Evolutionary conservation across 495 filamentous ascomycete genomes (phyloP).

Genomic region (Tuber magnatum): DNA sequence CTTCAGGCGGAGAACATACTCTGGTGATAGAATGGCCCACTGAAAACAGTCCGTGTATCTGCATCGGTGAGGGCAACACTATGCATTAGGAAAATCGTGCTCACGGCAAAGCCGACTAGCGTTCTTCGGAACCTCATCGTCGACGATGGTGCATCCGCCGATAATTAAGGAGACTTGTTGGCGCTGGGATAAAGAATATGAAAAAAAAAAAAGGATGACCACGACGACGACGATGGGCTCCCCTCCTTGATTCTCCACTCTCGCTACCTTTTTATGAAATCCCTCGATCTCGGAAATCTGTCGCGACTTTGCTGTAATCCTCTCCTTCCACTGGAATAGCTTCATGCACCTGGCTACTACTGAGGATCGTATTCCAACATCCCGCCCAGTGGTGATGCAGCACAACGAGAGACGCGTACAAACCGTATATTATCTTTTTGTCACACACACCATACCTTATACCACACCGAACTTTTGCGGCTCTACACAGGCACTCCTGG

Average conservation of each 20-base stretch:
- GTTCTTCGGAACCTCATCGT: constrained; percentile 17
- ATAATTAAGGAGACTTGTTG: neutral
- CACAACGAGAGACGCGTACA: neutral
- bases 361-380: neutral
- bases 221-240: neutral
- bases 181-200: neutral
- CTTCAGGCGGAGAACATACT: constrained; percentile 6
- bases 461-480: neutral
- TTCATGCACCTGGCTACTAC: neutral
- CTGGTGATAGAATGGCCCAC: constrained; percentile 25
- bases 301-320: neutral
- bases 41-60: constrained; percentile 11
- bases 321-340: neutral
- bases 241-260: neutral
- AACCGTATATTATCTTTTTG: neutral
- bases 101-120: constrained; percentile 2
- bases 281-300: neutral
- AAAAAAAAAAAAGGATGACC: neutral
- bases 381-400: neutral
- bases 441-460: constrained; percentile 2
- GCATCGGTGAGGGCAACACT: constrained; percentile 9
- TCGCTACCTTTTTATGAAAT: neutral
- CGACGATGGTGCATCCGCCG: constrained; percentile 6
- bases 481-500: neutral
- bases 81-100: constrained; percentile 5